phyloP scores from a whole-genome alignment of 768 basidiomycete genomes.

The Mycena indigotica region DNA sequence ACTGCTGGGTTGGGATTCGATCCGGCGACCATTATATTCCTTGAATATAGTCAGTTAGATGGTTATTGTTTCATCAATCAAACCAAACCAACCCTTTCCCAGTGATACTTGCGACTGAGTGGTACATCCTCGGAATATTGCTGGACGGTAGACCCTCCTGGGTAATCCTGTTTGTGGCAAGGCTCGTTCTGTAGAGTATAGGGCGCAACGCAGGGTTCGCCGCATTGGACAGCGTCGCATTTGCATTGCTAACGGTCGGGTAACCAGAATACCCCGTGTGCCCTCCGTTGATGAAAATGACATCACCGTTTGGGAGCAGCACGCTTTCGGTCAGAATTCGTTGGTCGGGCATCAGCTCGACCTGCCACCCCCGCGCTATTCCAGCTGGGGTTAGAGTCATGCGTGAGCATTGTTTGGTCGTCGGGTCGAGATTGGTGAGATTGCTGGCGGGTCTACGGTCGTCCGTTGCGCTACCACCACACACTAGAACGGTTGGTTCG shows the following conservation, averaged over 20 bases:
- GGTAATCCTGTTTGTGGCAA: constrained; percentile 52
- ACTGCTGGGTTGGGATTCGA: constrained; percentile 55
- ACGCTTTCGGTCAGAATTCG: constrained; percentile 64
- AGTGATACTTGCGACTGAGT: constrained; percentile 59
- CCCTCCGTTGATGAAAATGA: constrained; percentile 51
- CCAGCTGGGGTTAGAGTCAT: constrained; percentile 51
- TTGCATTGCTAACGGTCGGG: constrained; percentile 47
- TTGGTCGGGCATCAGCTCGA: constrained; percentile 54
- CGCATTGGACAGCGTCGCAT: constrained; percentile 10
- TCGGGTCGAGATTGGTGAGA: constrained; percentile 51
- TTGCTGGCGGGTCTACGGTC: constrained; percentile 46
- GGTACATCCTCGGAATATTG: constrained; percentile 55
- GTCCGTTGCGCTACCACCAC: constrained; percentile 53
- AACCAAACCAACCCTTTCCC: constrained; percentile 38
- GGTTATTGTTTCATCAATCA: background rate
- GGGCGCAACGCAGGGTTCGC: constrained; percentile 12
- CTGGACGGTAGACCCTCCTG: constrained; percentile 46
- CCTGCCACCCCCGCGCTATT: constrained; percentile 53
- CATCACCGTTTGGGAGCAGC: constrained; percentile 56
- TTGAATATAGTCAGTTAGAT: constrained; percentile 18
- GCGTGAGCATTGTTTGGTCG: constrained; percentile 58
- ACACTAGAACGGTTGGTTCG: constrained; percentile 53
- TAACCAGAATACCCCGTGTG: constrained; percentile 39
- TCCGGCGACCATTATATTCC: constrained; percentile 57
- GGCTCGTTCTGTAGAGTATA: constrained; percentile 41